These are phyloP conservation scores for Fusarium haematococcum DNA, from an alignment of 2,329 filamentous ascomycete species.

Conservation along the genomic window DNA sequence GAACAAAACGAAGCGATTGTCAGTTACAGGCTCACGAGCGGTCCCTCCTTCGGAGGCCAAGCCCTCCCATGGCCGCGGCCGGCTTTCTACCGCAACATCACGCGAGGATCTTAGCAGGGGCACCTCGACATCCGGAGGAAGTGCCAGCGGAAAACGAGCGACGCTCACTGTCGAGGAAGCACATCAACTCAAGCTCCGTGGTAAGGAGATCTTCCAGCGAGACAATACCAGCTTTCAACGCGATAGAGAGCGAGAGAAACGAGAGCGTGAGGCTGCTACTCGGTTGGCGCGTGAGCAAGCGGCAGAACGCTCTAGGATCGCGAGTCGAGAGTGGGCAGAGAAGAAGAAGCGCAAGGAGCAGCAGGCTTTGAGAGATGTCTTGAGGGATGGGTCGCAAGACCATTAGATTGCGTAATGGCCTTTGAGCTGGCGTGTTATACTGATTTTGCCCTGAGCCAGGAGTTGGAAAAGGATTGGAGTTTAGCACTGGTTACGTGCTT, in stretches of 20 bases:
- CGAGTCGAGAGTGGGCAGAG: constrained; percentile 72
- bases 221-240: constrained; percentile 60
- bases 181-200: constrained; percentile 63
- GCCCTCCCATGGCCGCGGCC: constrained; percentile 41
- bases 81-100: constrained; percentile 39
- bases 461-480: constrained; percentile 36
- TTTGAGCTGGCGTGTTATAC: background rate
- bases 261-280: constrained; percentile 65
- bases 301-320: constrained; percentile 69
- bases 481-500: constrained; percentile 29
- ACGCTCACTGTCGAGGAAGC: constrained; percentile 63
- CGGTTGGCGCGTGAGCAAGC: constrained; percentile 69
- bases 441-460: constrained; percentile 25
- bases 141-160: constrained; percentile 58
- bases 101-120: constrained; percentile 51
- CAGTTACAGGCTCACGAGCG: constrained; percentile 29
- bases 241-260: constrained; percentile 64
- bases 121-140: constrained; percentile 60
- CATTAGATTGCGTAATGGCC: background rate
- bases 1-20: constrained; percentile 42
- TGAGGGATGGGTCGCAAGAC: constrained; percentile 6
- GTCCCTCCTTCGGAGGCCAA: constrained; percentile 15
- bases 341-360: constrained; percentile 61
- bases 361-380: constrained; percentile 35
- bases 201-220: constrained; percentile 64